Evolutionary conservation across 805 yeast species (phyloP), one percentile per base, ranked within the genome.

Genomic region (Candida golubevii): DNA sequence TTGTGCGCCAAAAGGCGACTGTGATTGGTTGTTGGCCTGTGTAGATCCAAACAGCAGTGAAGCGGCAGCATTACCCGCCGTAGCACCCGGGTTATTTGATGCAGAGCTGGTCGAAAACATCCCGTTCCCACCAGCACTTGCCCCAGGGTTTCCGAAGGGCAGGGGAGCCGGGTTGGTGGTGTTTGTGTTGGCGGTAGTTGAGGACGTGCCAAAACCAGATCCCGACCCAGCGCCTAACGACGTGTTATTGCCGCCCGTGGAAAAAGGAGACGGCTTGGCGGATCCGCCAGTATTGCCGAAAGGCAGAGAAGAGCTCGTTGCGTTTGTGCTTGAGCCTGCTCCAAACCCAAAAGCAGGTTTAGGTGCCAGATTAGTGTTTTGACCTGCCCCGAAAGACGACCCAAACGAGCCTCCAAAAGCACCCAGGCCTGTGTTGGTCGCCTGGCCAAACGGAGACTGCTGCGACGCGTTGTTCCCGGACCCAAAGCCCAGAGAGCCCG

Each of bases 271-370:
- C 7, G 41, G 15, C 10, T 23, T 23, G 23, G 42, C 36, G 18
- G 37, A 15, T 11, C 34, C 13, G 8, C 29, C 30, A 8, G 38
- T 8, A 12, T 26, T 15, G n/a, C 44, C 44, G 26, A 41, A 41
- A 13, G 44, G 36, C 32, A 12, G 6, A 11, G 32, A 12, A 6
- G 44, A 35, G 3, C 39, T 18, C 4, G 14, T 27, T 4, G 39
- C 23, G 8, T 39, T 15, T 13, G 44, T 11, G 23, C 8, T 12
- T 26, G 44, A 26, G 40, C 15, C 32, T 15, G 26, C 14, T 10
- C 35, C 41, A 6, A 29, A n/a, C 7, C 45, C 45, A 38, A 42
- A 42, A 7, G 41, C 41, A 9, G 45, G 41, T 23, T 42, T 37
- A 13, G 23, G 33, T 29, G 36, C 33, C 32, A 13, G 38, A 26